Base-by-base conservation (phyloP, 257 asterid species). In the Solanum piurae region DNA sequence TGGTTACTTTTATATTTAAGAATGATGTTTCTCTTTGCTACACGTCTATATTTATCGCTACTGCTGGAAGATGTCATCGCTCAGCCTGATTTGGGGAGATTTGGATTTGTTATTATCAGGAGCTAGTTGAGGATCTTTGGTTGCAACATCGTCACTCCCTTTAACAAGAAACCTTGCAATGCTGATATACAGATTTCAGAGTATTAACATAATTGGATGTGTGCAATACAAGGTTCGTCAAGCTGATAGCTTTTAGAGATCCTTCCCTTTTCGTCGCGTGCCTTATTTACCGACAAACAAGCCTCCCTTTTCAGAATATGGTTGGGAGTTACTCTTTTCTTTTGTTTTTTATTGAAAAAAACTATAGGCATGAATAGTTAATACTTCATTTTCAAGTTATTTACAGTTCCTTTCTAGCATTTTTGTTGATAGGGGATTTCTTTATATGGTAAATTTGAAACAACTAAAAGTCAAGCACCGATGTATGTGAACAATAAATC, bases 1-100 rank as follows among this genome's bases (percentile, higher is more conserved):
- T 72, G 13, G 36, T 18, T 72, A 4, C 14, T 33, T 16, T 36
- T 74, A 62, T 62, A 62, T 62, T 10, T 62, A 62, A n/a, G 7
- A 62, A n/a, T 62, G 71, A 62, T 62, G 31, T 4, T 62, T 62
- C 71, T 62, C 71, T 25, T n/a, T 62, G 31, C 71, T 62, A 62
- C 31, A 62, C 29, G 69, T 60, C 69, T n/a, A 60, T 9, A 10
- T 60, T 60, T n/a, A 62, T 62, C 1, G 31, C 14, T 62, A n/a
- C 12, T 62, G 31, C 16, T 9, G 14, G 31, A 62, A 62, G 31
- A 62, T 62, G 71, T 62, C 31, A n/a, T 62, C 7, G 6, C 14
- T 90, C 49, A 83, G 93, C 71, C 12, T 83, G 89, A 79, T 89
- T 89, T 23, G 40, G 86, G 31, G 21, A 42, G 20, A 74, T 55